phyloP scores from a whole-genome alignment of 176 grass and related monocot genomes.

The Calamus simplicifolius region DNA sequence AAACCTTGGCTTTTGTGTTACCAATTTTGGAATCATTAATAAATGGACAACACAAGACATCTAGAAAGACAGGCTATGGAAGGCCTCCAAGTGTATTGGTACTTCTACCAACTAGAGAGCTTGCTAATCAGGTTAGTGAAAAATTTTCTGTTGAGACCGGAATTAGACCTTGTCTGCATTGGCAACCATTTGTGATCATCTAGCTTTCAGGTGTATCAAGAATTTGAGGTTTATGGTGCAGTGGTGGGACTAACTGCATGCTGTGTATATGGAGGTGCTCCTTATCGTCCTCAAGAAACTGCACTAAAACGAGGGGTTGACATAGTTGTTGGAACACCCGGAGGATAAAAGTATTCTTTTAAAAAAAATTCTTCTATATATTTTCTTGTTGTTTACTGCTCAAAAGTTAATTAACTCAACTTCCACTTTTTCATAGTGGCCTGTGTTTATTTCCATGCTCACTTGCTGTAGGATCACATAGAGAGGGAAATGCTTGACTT shows the following conservation, averaged over 20 bases:
- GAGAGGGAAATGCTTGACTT: constrained; percentile 66
- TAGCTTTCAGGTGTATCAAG: constrained; percentile 52
- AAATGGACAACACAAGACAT: constrained; percentile 58
- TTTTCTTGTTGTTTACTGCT: not conserved
- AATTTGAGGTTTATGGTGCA: constrained; percentile 72
- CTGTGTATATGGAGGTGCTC: constrained; percentile 77
- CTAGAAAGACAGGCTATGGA: constrained; percentile 44
- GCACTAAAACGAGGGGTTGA: constrained; percentile 63
- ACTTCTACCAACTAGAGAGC: constrained; percentile 83
- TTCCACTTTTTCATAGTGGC: too few relatives aligned
- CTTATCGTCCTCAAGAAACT: constrained; percentile 61
- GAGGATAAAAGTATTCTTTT: constrained; percentile 62
- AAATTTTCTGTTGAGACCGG: too few relatives aligned
- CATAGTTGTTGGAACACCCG: constrained; percentile 90
- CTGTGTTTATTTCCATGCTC: too few relatives aligned
- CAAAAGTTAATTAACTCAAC: too few relatives aligned
- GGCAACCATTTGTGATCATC: too few relatives aligned
- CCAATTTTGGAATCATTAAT: constrained; percentile 86
- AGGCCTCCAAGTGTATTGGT: constrained; percentile 66
- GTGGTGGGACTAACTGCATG: constrained; percentile 62
- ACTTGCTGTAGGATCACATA: constrained; percentile 49
- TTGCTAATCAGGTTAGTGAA: constrained; percentile 73
- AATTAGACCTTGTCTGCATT: too few relatives aligned
- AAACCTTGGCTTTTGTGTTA: constrained; percentile 93
- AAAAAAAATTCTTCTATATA: not conserved